A percentile compares a stretch with the other conserved stretches of the same genome.
Evolutionary conservation across 2,329 filamentous ascomycete species (phyloP).

Genomic region (Colletotrichum orbiculare): DNA sequence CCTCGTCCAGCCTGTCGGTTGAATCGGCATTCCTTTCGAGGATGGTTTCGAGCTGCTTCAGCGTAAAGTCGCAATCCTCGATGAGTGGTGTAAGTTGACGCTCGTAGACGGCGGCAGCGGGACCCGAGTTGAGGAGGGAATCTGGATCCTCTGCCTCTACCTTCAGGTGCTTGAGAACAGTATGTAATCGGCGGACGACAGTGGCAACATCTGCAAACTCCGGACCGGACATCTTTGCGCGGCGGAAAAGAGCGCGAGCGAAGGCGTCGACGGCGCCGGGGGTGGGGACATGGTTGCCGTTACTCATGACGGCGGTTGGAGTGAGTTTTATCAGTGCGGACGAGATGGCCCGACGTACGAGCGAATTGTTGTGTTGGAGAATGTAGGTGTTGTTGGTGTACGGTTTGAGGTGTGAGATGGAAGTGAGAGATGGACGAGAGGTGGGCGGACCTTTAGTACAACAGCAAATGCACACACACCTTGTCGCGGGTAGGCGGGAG

Average conservation of each 20-base stretch:
- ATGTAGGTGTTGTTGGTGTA: not conserved
- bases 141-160: slow-evolving; percentile 67
- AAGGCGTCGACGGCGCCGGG: slow-evolving; percentile 68
- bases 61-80: slow-evolving; percentile 64
- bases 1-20: slow-evolving; percentile 39
- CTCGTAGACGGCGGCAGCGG: slow-evolving; percentile 54
- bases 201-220: slow-evolving; percentile 62
- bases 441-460: slow-evolving; percentile 6
- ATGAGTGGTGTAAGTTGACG: slow-evolving; percentile 64
- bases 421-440: not conserved
- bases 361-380: not conserved
- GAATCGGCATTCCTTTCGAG: slow-evolving; percentile 57
- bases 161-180: slow-evolving; percentile 67
- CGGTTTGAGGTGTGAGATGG: not conserved
- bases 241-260: slow-evolving; percentile 65
- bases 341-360: slow-evolving; percentile 17
- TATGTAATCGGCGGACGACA: slow-evolving; percentile 64
- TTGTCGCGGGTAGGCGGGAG: slow-evolving; percentile 11
- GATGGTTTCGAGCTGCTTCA: slow-evolving; percentile 65
- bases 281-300: slow-evolving; percentile 50
- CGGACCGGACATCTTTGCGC: slow-evolving; percentile 59
- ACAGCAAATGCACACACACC: slow-evolving; percentile 25
- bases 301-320: slow-evolving; percentile 43
- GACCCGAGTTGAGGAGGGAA: slow-evolving; percentile 61
- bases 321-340: slow-evolving; percentile 28